phyloP scores from a whole-genome alignment of 345 rosid genomes.

The Citrus maxima region DNA sequence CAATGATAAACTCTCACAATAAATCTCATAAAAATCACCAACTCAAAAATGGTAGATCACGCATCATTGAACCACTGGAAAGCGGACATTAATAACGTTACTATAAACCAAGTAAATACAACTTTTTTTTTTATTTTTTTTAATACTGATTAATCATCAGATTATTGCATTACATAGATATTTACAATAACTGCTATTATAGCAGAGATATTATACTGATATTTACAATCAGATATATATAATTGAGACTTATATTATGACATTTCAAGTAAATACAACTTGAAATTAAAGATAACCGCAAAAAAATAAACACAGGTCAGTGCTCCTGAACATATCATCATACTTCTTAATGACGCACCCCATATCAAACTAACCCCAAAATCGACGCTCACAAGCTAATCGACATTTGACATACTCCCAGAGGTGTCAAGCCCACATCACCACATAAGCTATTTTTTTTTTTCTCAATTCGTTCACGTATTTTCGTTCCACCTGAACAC shows the following conservation, averaged over 20 bases:
- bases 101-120: not conserved
- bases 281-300: not conserved
- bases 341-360: slow-evolving; percentile 1
- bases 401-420: slow-evolving; percentile 12
- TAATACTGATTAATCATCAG: too few relatives aligned
- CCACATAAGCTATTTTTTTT: slow-evolving; percentile 11
- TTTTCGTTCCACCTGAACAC: slow-evolving; percentile 26
- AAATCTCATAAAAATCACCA: not conserved
- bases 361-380: slow-evolving; percentile 18
- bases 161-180: too few relatives aligned
- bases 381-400: not conserved
- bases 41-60: not conserved
- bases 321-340: slow-evolving; percentile 10
- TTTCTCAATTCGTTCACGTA: slow-evolving; percentile 30
- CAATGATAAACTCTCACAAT: not conserved
- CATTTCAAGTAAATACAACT: not conserved
- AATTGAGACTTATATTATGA: too few relatives aligned
- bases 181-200: too few relatives aligned
- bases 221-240: too few relatives aligned
- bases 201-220: too few relatives aligned
- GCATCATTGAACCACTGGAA: not conserved
- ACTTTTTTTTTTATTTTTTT: too few relatives aligned
- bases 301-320: not conserved
- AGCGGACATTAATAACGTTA: slow-evolving; percentile 3
- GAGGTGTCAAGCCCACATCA: slow-evolving; percentile 13